Conservation (phyloP, 2,329 filamentous ascomycete species). For the Penicillium thymicola region DNA sequence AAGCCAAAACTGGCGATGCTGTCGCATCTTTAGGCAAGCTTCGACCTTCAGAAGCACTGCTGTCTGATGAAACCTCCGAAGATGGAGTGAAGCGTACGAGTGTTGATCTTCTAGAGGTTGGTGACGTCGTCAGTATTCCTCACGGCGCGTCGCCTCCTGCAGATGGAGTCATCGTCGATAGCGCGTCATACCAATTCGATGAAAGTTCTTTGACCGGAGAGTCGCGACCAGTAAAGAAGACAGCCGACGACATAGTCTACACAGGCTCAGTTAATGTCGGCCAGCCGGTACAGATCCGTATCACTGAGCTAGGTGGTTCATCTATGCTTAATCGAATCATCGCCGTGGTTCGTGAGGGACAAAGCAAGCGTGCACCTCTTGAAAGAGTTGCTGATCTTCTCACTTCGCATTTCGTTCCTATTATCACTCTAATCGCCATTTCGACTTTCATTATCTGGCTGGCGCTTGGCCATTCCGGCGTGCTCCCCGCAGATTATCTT, state of each 20-base stretch:
- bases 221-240: constrained; percentile 46
- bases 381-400: constrained; percentile 48
- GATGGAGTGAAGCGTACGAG: constrained; percentile 46
- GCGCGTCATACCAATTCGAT: constrained; percentile 68
- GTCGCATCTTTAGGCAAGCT: constrained; percentile 75
- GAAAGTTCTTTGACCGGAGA: constrained; percentile 79
- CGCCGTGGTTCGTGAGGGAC: constrained; percentile 48
- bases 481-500: constrained; percentile 50
- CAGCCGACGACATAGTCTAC: constrained; percentile 42
- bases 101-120: constrained; percentile 69
- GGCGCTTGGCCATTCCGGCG: constrained; percentile 43
- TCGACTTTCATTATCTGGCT: constrained; percentile 49
- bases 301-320: constrained; percentile 46
- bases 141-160: constrained; percentile 81
- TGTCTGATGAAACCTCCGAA: constrained; percentile 39
- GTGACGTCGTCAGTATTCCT: constrained; percentile 70
- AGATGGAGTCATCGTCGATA: constrained; percentile 62
- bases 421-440: constrained; percentile 49
- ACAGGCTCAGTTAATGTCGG: constrained; percentile 49
- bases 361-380: constrained; percentile 48
- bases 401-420: constrained; percentile 50
- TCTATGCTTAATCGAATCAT: constrained; percentile 53
- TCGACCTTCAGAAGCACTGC: constrained; percentile 69
- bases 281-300: constrained; percentile 42
- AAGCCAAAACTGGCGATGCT: constrained; percentile 83